These are phyloP conservation scores for Daedaleopsis sinensis DNA, from an alignment of 768 basidiomycete genomes.

Conservation along the genomic window DNA sequence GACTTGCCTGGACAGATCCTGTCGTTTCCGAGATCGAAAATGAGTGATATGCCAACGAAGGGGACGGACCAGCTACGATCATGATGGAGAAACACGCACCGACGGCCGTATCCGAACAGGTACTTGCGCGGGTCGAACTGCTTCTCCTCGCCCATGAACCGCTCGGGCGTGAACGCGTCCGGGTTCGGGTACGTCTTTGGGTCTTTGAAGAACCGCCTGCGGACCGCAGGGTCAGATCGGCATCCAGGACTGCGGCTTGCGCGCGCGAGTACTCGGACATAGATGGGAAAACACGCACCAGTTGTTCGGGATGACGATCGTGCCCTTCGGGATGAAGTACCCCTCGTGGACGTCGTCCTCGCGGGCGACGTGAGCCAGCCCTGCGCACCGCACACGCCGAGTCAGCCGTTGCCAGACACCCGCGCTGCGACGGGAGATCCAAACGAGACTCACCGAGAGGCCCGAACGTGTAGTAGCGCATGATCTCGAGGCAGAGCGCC, in stretches of 20 bases:
- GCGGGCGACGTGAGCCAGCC: slow-evolving; percentile 61
- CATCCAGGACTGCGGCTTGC: slow-evolving; percentile 4
- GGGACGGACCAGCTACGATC: too few relatives aligned
- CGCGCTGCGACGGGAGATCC: neutral
- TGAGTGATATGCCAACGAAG: neutral
- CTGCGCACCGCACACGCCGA: slow-evolving; percentile 31
- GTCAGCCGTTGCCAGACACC: neutral
- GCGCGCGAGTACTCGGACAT: neutral
- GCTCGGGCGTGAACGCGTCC: slow-evolving; percentile 53
- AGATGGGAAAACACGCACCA: slow-evolving; percentile 25
- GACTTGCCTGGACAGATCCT: slow-evolving; percentile 18
- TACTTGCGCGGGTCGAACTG: slow-evolving; percentile 44
- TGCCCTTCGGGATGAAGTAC: slow-evolving; percentile 61
- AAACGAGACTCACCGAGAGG: slow-evolving; percentile 32
- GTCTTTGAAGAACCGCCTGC: slow-evolving; percentile 30
- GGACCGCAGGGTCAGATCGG: neutral
- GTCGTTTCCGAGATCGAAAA: neutral
- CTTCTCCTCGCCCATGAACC: slow-evolving; percentile 43
- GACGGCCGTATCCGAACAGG: slow-evolving; percentile 51
- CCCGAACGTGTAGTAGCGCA: slow-evolving; percentile 37
- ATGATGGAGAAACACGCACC: slow-evolving; percentile 23
- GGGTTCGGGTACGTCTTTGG: slow-evolving; percentile 48
- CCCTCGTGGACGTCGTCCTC: slow-evolving; percentile 65
- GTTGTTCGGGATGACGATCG: slow-evolving; percentile 42
- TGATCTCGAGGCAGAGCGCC: slow-evolving; percentile 34